Percentiles rank a stretch among this genome's conserved stretches.
phyloP scores from a whole-genome alignment of 345 rosid genomes.

The Toxicodendron radicans region DNA sequence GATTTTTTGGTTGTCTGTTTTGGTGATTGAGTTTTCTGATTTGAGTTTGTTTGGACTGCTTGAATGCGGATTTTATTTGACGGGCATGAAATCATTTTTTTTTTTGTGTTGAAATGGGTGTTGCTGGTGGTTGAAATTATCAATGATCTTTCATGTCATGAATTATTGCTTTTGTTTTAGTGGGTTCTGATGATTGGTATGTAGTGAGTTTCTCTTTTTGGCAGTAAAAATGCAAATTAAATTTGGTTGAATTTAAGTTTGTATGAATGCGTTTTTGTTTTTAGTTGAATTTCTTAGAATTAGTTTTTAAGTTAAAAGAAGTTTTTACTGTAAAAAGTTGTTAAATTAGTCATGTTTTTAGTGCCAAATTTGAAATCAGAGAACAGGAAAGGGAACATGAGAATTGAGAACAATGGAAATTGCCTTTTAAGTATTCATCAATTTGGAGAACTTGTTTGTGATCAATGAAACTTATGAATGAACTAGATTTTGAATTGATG shows the following conservation, averaged over 20 bases:
- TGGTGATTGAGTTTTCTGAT: not conserved
- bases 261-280: not conserved
- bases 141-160: not conserved
- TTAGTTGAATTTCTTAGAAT: not conserved
- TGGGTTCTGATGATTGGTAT: conserved; percentile 8
- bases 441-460: not conserved
- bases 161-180: not conserved
- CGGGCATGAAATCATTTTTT: not conserved
- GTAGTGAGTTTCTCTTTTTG: not conserved
- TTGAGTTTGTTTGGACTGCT: not conserved
- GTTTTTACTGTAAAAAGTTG: not conserved
- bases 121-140: not conserved
- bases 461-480: not conserved
- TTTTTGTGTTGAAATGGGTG: not conserved
- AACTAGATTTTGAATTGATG: not conserved
- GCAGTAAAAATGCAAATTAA: not conserved
- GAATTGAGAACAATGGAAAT: not conserved
- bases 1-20: not conserved
- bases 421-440: not conserved
- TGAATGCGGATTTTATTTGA: not conserved
- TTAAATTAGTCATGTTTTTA: not conserved
- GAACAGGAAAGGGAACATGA: too few relatives aligned
- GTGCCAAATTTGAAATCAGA: not conserved
- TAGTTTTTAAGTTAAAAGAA: not conserved
- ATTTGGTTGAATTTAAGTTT: not conserved